A percentile compares a stretch with the other conserved stretches of the same genome.
These are phyloP conservation scores for Cutaneotrichosporon cutaneum DNA, from an alignment of 1,284 basidiomycete genomes.

Conservation along the genomic window DNA sequence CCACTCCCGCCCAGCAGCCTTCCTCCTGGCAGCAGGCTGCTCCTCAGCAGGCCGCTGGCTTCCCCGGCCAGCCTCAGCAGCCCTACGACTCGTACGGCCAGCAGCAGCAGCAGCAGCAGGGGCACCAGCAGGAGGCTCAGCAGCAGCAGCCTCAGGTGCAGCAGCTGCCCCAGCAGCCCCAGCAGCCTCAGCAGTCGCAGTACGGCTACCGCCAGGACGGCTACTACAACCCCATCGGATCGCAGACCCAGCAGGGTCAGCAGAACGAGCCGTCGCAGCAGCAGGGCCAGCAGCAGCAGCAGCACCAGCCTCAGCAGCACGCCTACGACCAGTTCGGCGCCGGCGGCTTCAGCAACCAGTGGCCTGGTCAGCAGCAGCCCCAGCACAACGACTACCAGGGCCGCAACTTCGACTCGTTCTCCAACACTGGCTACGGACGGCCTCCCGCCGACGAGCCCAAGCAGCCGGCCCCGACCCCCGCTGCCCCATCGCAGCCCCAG, in stretches of 20 bases:
- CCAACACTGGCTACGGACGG: conserved; percentile 49
- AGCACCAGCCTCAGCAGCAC: conserved; percentile 34
- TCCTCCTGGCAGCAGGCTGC: conserved; percentile 23
- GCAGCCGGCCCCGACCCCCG: conserved; percentile 33
- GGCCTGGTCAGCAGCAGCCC: conserved; percentile 24
- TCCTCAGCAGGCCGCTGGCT: conserved; percentile 30
- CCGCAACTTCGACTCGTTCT: conserved; percentile 51
- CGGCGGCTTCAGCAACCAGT: conserved; percentile 24
- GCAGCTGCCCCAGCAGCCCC: conserved; percentile 25
- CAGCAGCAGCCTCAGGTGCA: conserved; percentile 31
- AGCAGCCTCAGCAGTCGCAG: conserved; percentile 31
- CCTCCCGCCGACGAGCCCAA: conserved; percentile 48
- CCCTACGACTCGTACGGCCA: conserved; percentile 40
- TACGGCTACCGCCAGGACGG: conserved; percentile 42
- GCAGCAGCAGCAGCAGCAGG: conserved; percentile 34
- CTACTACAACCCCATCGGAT: conserved; percentile 35
- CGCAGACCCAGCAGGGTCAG: conserved; percentile 32
- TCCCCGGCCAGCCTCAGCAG: conserved; percentile 41
- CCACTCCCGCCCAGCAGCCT: conserved; percentile 12
- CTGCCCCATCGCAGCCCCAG: conserved; percentile 43
- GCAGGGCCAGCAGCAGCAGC: conserved; percentile 30
- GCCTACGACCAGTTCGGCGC: conserved; percentile 30
- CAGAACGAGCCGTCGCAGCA: conserved; percentile 28
- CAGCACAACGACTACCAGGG: conserved; percentile 26
- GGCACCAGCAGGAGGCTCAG: conserved; percentile 28